Conservation (phyloP, 2,329 filamentous ascomycete species). For the Colletotrichum horii region DNA sequence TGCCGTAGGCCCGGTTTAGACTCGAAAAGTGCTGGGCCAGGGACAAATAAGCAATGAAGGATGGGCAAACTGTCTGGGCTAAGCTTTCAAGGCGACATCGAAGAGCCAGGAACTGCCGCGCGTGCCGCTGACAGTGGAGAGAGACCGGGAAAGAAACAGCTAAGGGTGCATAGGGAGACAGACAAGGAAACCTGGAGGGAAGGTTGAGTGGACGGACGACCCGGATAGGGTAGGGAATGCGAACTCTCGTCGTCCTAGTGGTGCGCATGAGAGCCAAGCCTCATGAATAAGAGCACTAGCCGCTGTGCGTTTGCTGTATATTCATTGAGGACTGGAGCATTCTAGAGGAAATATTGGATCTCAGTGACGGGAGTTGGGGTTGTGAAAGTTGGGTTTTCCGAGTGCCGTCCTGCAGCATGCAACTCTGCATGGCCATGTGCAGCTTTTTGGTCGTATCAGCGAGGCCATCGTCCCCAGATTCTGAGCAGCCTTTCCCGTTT, state of each 20-base stretch:
- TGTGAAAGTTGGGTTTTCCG: neutral
- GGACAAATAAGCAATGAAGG: neutral
- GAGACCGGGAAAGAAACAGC: neutral
- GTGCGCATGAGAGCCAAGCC: neutral
- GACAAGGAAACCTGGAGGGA: too few species aligned
- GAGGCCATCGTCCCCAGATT: neutral
- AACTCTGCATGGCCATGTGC: neutral
- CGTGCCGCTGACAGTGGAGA: neutral
- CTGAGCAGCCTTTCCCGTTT: neutral
- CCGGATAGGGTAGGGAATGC: neutral
- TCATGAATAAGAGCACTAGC: neutral
- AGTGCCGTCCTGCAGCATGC: constrained; percentile 5
- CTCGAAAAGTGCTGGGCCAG: neutral
- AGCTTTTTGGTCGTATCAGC: neutral
- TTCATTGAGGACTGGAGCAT: neutral
- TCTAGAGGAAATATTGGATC: neutral
- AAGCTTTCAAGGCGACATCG: neutral
- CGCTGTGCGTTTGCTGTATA: neutral
- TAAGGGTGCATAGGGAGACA: neutral
- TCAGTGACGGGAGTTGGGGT: neutral
- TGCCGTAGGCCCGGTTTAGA: neutral
- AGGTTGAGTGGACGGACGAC: neutral
- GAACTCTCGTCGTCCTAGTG: neutral
- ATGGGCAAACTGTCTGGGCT: neutral
- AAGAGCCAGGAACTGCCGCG: neutral